Base-by-base conservation (phyloP, 2,329 filamentous ascomycete genomes). In the Phyllosticta citribraziliensis region DNA sequence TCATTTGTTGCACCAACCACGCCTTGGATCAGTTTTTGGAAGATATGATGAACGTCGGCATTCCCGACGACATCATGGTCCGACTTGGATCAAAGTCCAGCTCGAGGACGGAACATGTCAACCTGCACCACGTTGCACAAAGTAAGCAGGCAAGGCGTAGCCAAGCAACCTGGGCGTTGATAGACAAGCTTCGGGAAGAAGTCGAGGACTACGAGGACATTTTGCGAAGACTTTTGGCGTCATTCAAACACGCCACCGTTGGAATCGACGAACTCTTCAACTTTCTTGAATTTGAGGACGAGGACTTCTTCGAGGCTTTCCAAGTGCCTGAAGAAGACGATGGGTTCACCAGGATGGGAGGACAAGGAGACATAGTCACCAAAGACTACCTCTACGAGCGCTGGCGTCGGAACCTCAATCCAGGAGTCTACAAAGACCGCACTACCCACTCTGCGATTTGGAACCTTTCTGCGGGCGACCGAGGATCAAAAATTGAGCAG, bases 1-100 rank as follows among this genome's bases (percentile, higher is more conserved):
- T 91, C 0, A 70, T 88, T 1, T 84, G 82, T 25, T 90, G 84
- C 62, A 90, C 86, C 79, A 90, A 69, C 85, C 73, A 75, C 65
- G 73, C 73, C 2, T 66, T 74, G 0, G 73, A 75, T 53, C 73
- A 75, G 52, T 74, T 88, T 55, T 70, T 88, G 0, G 82, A 85
- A 63, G 86, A 90, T 51, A 69, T 89, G 0, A 72, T 84, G 2
- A 74, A 83, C 1, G 80, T 84, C 33, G 85, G 84, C 0, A 83
- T 90, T 6, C 66, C 76, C 0, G 1, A 64, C 0, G 54, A 67
- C 0, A 47, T 66, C 0, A 87, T 90, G 60, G 80, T 88, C 0
- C 80, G 88, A 0, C 75, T 91, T 0, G 88, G 88, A 0, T 80
- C 79, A 0, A 56, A 88, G 63, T 81, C 67, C 0, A 84, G 79